Base-by-base conservation (phyloP, 2,329 filamentous ascomycete species). In the Leptoxyphium fumago region DNA sequence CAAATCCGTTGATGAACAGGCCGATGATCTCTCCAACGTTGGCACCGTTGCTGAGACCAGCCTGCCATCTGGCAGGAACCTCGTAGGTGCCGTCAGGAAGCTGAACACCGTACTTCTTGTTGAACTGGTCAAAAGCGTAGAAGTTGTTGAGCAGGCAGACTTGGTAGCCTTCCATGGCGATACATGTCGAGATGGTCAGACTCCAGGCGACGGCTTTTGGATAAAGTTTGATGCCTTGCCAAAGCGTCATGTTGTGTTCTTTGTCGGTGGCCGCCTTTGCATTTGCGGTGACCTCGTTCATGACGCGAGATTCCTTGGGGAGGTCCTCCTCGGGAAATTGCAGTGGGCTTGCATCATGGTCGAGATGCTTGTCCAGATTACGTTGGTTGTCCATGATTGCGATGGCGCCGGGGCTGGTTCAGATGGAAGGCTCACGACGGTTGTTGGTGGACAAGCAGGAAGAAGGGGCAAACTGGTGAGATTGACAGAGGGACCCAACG, bases 81-180 rank as follows among this genome's bases (percentile, higher is more conserved):
- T 69, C 57, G 41, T 60, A 68, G 5, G 55, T 54, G 9, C 64
- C 65, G 43, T 68, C 57, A 4, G 59, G 51, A 21, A 60, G 49
- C 14, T 60, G 57, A 40, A 61, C 59, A 43, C 68, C 68, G 45
- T 66, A 71, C 47, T 67, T 66, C 38, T 53, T 50, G 45, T 71
- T 68, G 60, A 71, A 71, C 15, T 63, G 59, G 9, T 66, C 64
- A 46, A 69, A 67, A 26, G 59, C 67, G 48, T 77, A 88, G 58
- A 91, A 86, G 63, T 88, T 88, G 67, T 81, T 85, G 55, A 91
- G 77, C 43, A 93, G 68, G 55, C 14, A 40, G 11, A 91, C 71
- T 58, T 94, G 85, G 66, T 88, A 93, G 29, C 84, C 86, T 63
- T 94, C 86, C 87, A 94, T 94, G 55, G 77, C 78, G 56, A 94